phyloP scores from a whole-genome alignment of 805 yeast species.

The Saccharomycopsis sp. region DNA sequence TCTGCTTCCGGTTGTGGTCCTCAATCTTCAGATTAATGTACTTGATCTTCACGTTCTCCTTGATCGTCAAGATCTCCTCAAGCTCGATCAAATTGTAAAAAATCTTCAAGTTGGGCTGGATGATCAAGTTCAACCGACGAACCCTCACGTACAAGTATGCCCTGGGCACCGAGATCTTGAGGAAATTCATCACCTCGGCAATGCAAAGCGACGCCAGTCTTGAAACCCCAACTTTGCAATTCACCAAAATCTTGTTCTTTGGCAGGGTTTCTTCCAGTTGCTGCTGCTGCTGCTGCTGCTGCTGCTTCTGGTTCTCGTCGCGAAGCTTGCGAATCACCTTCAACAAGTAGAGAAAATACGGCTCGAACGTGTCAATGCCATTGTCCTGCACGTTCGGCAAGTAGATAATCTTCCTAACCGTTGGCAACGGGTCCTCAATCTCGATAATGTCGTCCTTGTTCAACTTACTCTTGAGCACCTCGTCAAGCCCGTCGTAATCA shows the following conservation, averaged over 20 bases:
- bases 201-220: slow-evolving; percentile 93
- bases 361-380: slow-evolving; percentile 61
- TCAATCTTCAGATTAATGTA: slow-evolving; percentile 15
- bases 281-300: slow-evolving; percentile 30
- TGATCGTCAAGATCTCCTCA: slow-evolving; percentile 24
- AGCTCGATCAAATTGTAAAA: slow-evolving; percentile 77
- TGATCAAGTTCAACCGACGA: slow-evolving; percentile 80
- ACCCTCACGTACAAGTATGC: slow-evolving; percentile 90
- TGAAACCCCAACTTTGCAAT: slow-evolving; percentile 94
- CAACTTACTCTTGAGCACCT: slow-evolving; percentile 5
- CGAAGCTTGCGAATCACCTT: slow-evolving; percentile 16
- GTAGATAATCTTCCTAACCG: slow-evolving; percentile 32
- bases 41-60: slow-evolving; percentile 18
- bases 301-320: slow-evolving; percentile 46
- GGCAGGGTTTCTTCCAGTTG: neutral
- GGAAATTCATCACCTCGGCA: slow-evolving; percentile 85
- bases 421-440: slow-evolving; percentile 20
- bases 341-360: slow-evolving; percentile 32
- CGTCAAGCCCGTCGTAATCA: slow-evolving; percentile 11
- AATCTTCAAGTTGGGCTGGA: slow-evolving; percentile 87
- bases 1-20: slow-evolving; percentile 9
- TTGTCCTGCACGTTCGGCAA: slow-evolving; percentile 80
- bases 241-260: slow-evolving; percentile 47
- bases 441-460: slow-evolving; percentile 18
- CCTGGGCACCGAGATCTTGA: slow-evolving; percentile 57